Evolutionary conservation across 2,329 filamentous ascomycete species (phyloP).

Genomic region (Calonectria ilicicola): DNA sequence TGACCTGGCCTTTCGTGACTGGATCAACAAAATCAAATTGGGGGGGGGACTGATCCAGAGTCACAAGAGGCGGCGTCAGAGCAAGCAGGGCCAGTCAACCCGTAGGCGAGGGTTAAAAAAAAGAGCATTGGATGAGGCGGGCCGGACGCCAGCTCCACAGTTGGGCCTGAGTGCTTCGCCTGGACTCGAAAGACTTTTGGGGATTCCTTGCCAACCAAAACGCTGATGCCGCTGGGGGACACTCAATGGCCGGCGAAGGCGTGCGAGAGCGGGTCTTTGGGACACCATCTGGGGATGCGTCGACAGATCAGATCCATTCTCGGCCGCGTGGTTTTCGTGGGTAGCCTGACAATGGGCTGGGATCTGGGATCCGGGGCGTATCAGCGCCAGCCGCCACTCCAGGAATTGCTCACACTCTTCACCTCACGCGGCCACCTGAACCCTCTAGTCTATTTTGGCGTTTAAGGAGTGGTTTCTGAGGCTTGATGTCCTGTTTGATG

Average conservation of each 20-base stretch:
- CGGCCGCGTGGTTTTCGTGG: conserved; percentile 41
- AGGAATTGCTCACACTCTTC: conserved; percentile 17
- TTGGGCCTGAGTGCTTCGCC: conserved; percentile 52
- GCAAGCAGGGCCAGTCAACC: conserved; percentile 28
- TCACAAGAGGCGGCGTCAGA: conserved; percentile 18
- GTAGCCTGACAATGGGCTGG: conserved; percentile 37
- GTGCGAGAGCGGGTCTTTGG: conserved; percentile 34
- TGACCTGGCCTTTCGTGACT: conserved; percentile 34
- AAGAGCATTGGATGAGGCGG: conserved; percentile 39
- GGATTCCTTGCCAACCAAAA: conserved; percentile 39
- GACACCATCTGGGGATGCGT: conserved; percentile 43
- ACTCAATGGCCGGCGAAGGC: conserved; percentile 26
- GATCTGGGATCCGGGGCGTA: conserved; percentile 32
- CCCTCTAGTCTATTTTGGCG: conserved; percentile 9
- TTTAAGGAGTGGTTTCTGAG: conserved; percentile 16
- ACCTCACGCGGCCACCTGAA: conserved; percentile 16
- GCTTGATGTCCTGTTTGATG: conserved; percentile 14
- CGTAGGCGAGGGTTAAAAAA: conserved; percentile 25
- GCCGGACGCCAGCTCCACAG: conserved; percentile 45
- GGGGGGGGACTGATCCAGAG: conserved; percentile 23
- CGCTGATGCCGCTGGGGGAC: conserved; percentile 30
- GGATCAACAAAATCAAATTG: conserved; percentile 25
- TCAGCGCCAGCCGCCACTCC: conserved; percentile 38
- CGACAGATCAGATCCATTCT: conserved; percentile 47
- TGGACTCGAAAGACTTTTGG: conserved; percentile 35